Conservation (phyloP, 2,329 filamentous ascomycete genomes). For the Beauveria asiatica region DNA sequence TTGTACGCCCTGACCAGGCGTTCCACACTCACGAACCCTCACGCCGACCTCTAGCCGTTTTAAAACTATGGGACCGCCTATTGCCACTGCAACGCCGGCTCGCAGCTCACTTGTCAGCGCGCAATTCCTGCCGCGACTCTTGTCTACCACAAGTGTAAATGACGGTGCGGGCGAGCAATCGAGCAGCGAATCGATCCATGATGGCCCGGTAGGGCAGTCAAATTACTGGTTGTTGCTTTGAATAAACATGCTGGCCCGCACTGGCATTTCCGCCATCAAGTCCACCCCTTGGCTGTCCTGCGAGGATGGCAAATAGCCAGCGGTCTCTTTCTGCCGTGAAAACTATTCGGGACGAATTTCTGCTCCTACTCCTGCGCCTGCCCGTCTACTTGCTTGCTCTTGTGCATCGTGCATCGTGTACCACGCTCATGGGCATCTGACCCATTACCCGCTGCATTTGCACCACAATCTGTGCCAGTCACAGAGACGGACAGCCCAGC, state of each 20-base stretch:
- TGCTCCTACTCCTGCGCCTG: not conserved
- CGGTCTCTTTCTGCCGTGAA: not conserved
- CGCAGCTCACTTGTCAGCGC: not conserved
- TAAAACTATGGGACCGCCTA: not conserved
- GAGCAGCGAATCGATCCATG: no score
- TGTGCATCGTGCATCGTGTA: not conserved
- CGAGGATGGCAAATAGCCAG: not conserved
- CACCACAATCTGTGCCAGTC: not conserved
- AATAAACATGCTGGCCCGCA: not conserved
- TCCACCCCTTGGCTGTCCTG: not conserved
- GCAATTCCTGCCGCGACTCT: not conserved
- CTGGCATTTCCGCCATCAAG: slow-evolving; percentile 3
- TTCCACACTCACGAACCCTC: not conserved
- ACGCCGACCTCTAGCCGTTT: not conserved
- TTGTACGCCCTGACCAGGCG: not conserved
- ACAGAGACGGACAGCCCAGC: not conserved
- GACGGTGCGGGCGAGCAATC: no score
- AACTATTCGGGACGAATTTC: not conserved
- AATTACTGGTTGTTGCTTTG: no score
- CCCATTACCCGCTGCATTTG: not conserved
- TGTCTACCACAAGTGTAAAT: no score
- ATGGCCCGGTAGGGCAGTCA: no score
- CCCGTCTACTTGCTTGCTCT: not conserved
- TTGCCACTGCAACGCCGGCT: not conserved
- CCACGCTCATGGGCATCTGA: not conserved